Base-by-base conservation (phyloP, 768 basidiomycete species). In the Amanita phalloides region DNA sequence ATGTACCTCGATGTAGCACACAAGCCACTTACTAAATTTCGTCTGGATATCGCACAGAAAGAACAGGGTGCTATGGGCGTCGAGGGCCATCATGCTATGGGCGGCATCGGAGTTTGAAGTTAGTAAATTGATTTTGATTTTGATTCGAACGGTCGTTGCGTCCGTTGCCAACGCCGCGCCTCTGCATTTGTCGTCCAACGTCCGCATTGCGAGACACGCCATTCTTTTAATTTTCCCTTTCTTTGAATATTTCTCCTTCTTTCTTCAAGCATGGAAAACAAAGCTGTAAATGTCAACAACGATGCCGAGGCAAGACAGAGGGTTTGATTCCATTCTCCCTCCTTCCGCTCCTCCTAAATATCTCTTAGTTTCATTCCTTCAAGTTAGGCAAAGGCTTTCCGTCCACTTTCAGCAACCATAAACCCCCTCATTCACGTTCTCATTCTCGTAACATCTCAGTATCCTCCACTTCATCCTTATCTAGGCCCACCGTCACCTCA, bases 21-120 rank as follows among this genome's bases (percentile, higher is more conserved):
- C 32, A 10, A 20, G 20, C 2, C 0, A 56, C 80, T 55, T 57
- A 90, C 89, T 69, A 67, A 91, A 86, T 56, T 78, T 76, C 6
- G 76, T 71, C 67, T 94, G 92, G 2, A 94, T 66, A 64, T 95
- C 93, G 63, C 92, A 96, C 25, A 90, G 68, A 53, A 94, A 77
- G 71, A 95, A 79, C 45, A 86, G 37, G 63, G 82, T 67, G 57
- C 66, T 58, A 65, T 66, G 35, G 63, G 69, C 58, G 51, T 61
- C 66, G 46, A 67, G 62, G 26, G 55, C 54, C n/a, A 60, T 48
- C 43, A 47, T 14, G 30, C 28, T 41, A 38, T 28, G 38, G 44
- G 53, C 46, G 52, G 50, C 20, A 17, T 52, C 58, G 56, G 56
- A 53, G 57, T 60, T 57, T 59, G 51, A 54, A 56, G 51, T 36